These are phyloP conservation scores for Stephanodiscus triporus DNA, from an alignment of 108 stramenopile species.

Conservation along the genomic window DNA sequence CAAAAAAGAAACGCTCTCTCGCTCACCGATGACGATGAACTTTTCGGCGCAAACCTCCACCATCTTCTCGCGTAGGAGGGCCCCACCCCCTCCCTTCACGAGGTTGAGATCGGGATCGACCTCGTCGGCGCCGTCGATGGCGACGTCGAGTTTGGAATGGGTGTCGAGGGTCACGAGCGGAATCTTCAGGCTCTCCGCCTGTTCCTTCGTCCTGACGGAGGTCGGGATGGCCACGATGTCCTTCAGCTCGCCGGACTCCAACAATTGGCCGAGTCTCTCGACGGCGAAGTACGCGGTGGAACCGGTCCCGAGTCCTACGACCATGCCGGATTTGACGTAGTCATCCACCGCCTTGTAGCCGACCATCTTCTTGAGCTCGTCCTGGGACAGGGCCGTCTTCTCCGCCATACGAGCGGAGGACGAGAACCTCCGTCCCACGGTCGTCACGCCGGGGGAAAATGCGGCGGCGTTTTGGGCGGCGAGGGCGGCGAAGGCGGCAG, in stretches of 20 bases:
- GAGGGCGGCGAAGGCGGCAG: not conserved
- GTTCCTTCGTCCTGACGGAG: constrained; percentile 95
- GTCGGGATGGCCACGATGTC: constrained; percentile 98
- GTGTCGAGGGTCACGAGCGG: constrained; percentile 95
- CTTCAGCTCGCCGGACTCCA: constrained; percentile 89
- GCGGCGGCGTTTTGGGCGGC: not conserved
- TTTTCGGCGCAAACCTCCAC: constrained; percentile 87
- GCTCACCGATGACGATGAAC: constrained; percentile 85
- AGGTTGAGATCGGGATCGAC: constrained; percentile 95
- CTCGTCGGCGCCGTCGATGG: constrained; percentile 99
- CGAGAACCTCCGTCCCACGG: not conserved
- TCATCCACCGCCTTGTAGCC: constrained; percentile 94
- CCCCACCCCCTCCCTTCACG: constrained; percentile 98
- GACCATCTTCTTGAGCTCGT: constrained; percentile 90
- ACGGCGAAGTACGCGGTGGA: constrained; percentile 99
- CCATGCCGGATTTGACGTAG: constrained; percentile 95
- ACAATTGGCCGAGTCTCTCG: constrained; percentile 93
- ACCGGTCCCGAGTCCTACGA: constrained; percentile 99
- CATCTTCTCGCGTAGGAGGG: constrained; percentile 97
- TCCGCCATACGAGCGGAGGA: not conserved
- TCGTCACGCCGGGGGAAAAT: not conserved
- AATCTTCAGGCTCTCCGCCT: constrained; percentile 90
- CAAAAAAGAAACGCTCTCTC: not conserved
- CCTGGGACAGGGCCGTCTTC: constrained; percentile 55
- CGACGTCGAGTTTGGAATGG: constrained; percentile 96